Percentiles rank a stretch among this genome's conserved stretches.
Evolutionary conservation across 495 filamentous ascomycete species (phyloP).

Genomic region (Podospora australis): DNA sequence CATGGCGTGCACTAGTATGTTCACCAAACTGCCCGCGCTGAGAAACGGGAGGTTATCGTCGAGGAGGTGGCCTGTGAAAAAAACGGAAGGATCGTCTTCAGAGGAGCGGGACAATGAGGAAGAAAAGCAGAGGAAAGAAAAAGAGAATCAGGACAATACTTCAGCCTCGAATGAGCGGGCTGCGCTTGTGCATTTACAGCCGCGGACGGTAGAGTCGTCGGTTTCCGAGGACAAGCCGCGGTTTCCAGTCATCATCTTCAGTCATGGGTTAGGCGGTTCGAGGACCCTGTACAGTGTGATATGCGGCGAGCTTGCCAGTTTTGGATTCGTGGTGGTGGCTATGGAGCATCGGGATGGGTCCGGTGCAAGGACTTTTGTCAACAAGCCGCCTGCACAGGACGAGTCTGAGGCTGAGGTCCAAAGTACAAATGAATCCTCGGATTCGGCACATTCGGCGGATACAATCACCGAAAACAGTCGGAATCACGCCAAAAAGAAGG

Average conservation of each 20-base stretch:
- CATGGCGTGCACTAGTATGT: slow-evolving; percentile 45
- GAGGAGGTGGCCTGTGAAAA: slow-evolving; percentile 12
- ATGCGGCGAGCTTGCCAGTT: slow-evolving; percentile 55
- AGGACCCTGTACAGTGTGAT: slow-evolving; percentile 57
- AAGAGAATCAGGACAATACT: not conserved
- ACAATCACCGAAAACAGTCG: no score
- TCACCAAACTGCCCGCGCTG: slow-evolving; percentile 52
- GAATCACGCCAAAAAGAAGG: no score
- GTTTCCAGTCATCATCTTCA: slow-evolving; percentile 64
- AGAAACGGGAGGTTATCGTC: slow-evolving; percentile 41
- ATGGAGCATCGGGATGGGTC: slow-evolving; percentile 65
- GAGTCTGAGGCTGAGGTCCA: slow-evolving; percentile 18
- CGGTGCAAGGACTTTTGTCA: slow-evolving; percentile 54
- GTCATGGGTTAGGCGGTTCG: slow-evolving; percentile 60
- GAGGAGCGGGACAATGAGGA: slow-evolving; percentile 18
- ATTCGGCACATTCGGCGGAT: no score
- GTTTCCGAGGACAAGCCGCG: slow-evolving; percentile 22
- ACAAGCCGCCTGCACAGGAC: slow-evolving; percentile 17
- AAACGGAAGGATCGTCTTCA: not conserved
- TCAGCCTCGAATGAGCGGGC: not conserved
- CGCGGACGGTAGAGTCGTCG: no score
- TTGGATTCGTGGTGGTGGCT: slow-evolving; percentile 62
- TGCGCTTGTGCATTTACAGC: no score
- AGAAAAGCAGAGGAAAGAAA: not conserved
- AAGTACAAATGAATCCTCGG: slow-evolving; percentile 10